Percentiles rank a stretch among this genome's conserved stretches.
phyloP scores from a whole-genome alignment of 2,329 filamentous ascomycete species.

The Piedraia hortae region DNA sequence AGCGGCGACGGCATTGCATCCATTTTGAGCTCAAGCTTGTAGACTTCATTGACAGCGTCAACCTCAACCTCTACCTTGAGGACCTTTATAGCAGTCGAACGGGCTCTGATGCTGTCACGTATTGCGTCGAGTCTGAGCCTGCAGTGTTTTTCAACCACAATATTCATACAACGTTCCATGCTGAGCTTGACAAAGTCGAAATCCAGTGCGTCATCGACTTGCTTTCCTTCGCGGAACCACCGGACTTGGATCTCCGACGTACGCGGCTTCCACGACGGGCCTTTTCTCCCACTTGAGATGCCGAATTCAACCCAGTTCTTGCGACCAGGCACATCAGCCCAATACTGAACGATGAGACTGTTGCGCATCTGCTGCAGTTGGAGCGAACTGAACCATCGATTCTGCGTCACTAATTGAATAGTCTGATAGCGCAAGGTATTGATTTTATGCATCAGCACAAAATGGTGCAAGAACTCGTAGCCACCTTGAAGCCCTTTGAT shows the following conservation, averaged over 20 bases:
- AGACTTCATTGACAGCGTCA: constrained; percentile 20
- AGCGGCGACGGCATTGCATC: constrained; percentile 29
- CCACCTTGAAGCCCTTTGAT: constrained; percentile 49
- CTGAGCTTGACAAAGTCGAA: constrained; percentile 43
- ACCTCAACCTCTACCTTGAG: constrained; percentile 1
- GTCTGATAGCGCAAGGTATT: constrained; percentile 58
- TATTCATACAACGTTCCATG: constrained; percentile 43
- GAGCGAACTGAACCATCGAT: constrained; percentile 52
- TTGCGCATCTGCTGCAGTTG: constrained; percentile 56
- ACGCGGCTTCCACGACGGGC: constrained; percentile 8
- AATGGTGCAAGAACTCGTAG: constrained; percentile 66
- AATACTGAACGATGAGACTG: constrained; percentile 72
- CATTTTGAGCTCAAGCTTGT: constrained; percentile 39
- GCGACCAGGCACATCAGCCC: constrained; percentile 38
- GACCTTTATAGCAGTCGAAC: constrained; percentile 9
- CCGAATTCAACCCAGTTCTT: constrained; percentile 88
- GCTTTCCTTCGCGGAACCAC: constrained; percentile 66
- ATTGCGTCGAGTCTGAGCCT: constrained; percentile 39
- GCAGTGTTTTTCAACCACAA: constrained; percentile 48
- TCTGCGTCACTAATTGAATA: constrained; percentile 30
- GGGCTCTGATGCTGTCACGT: constrained; percentile 22
- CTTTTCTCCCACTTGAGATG: constrained; percentile 33
- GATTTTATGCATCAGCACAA: constrained; percentile 75
- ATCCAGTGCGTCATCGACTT: constrained; percentile 35
- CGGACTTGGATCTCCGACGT: constrained; percentile 27